A percentile compares a stretch with the other conserved stretches of the same genome.
phyloP scores from a whole-genome alignment of 306 rosid species.

The Rosa rugosa region DNA sequence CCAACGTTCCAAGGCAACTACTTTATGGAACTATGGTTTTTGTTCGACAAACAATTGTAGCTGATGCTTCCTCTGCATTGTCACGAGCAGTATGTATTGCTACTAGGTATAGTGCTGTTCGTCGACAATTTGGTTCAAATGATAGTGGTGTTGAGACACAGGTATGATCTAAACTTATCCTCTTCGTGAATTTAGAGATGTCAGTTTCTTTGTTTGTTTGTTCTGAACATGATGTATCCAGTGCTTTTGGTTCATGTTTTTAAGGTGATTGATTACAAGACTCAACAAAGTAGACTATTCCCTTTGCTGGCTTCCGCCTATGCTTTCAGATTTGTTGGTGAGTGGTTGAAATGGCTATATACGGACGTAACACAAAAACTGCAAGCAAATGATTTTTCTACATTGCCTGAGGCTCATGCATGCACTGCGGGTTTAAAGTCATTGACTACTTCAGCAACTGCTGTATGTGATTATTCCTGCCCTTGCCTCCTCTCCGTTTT shows the following conservation, averaged over 20 bases:
- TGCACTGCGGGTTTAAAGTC: constrained; percentile 99
- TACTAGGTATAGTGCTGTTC: constrained; percentile 95
- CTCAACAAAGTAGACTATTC: constrained; percentile 93
- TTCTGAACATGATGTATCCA: neutral
- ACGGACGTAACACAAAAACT: constrained; percentile 80
- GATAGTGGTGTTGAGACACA: constrained; percentile 78
- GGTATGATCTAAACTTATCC: constrained; percentile 39
- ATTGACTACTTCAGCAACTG: constrained; percentile 84
- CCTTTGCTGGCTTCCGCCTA: constrained; percentile 98
- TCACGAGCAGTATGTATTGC: constrained; percentile 97
- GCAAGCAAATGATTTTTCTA: constrained; percentile 75
- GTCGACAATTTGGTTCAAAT: constrained; percentile 86
- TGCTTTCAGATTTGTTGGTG: constrained; percentile 94
- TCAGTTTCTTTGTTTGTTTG: neutral
- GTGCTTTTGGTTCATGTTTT: constrained; percentile 24
- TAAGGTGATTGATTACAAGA: constrained; percentile 95
- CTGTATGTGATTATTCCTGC: constrained; percentile 54
- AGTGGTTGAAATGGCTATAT: constrained; percentile 91
- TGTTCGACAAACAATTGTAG: constrained; percentile 80
- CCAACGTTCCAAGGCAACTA: constrained; percentile 84
- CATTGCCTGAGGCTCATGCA: constrained; percentile 97
- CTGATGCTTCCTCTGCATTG: constrained; percentile 86
- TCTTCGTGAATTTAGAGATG: neutral
- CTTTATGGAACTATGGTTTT: constrained; percentile 93
- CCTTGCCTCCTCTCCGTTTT: neutral